These are phyloP conservation scores for Moringa oleifera DNA, from an alignment of 345 rosid species.

Conservation along the genomic window DNA sequence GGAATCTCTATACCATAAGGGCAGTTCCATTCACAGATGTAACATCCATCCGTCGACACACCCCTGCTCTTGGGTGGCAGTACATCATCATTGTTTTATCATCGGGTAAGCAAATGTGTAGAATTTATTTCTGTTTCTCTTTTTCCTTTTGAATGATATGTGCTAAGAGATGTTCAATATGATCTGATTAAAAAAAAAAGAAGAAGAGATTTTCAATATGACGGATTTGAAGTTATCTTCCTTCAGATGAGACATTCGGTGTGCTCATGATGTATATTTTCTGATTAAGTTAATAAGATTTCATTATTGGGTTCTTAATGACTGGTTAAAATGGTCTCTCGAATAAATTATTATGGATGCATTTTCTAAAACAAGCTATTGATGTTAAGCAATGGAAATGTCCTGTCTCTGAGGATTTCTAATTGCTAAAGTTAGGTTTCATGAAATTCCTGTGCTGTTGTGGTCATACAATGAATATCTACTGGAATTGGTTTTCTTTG, in stretches of 20 bases:
- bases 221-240: slow-evolving; percentile 4
- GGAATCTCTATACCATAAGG: slow-evolving; percentile 79
- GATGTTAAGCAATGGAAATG: neutral
- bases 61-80: slow-evolving; percentile 97
- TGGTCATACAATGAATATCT: neutral
- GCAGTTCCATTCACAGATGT: slow-evolving; percentile 76
- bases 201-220: no score
- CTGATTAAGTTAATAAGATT: neutral
- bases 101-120: slow-evolving; percentile 54
- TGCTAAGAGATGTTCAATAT: neutral
- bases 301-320: no score
- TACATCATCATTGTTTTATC: slow-evolving; percentile 81
- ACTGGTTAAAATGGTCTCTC: neutral
- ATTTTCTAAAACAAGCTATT: neutral
- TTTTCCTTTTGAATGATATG: no score
- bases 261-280: no score
- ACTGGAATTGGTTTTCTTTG: no score
- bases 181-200: no score
- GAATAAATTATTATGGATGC: neutral
- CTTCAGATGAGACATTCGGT: neutral
- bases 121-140: no score
- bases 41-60: slow-evolving; percentile 75
- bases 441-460: neutral
- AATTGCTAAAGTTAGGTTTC: neutral
- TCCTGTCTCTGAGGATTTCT: neutral